Conservation (phyloP, 441 rosid species). For the Adansonia rubrostipa region DNA sequence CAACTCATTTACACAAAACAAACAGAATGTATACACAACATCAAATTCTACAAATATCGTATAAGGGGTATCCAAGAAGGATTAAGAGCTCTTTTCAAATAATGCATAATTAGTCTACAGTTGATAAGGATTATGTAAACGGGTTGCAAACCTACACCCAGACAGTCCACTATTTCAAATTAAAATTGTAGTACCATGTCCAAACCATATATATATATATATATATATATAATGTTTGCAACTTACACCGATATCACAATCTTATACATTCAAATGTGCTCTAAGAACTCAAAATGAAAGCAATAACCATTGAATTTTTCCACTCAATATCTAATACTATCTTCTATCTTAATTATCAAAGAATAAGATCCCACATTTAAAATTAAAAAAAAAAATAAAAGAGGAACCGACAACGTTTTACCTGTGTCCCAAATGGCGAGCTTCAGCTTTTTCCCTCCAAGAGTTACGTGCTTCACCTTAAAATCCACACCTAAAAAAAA, state of each 20-base stretch:
- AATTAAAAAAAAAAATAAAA: background rate
- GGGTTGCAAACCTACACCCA: background rate
- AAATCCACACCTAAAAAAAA: slow-evolving; percentile 70
- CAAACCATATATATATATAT: background rate
- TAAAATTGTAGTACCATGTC: background rate
- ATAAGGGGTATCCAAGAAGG: background rate
- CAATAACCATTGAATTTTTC: background rate
- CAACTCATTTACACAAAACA: slow-evolving; percentile 7
- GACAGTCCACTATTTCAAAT: background rate
- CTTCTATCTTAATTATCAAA: background rate
- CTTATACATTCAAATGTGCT: background rate
- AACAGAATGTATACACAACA: background rate
- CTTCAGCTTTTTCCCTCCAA: slow-evolving; percentile 71
- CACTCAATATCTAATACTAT: background rate
- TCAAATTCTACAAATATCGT: background rate
- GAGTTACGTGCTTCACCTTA: slow-evolving; percentile 61
- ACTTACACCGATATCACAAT: slow-evolving; percentile 6
- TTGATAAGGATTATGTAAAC: background rate
- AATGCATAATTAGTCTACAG: background rate
- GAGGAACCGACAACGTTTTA: slow-evolving; percentile 20
- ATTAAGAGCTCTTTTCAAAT: background rate
- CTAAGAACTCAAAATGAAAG: background rate
- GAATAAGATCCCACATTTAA: background rate
- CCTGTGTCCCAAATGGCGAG: slow-evolving; percentile 92
- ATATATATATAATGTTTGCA: background rate